Conservation (phyloP, 345 rosid genomes). For the Rubroshorea leprosula region DNA sequence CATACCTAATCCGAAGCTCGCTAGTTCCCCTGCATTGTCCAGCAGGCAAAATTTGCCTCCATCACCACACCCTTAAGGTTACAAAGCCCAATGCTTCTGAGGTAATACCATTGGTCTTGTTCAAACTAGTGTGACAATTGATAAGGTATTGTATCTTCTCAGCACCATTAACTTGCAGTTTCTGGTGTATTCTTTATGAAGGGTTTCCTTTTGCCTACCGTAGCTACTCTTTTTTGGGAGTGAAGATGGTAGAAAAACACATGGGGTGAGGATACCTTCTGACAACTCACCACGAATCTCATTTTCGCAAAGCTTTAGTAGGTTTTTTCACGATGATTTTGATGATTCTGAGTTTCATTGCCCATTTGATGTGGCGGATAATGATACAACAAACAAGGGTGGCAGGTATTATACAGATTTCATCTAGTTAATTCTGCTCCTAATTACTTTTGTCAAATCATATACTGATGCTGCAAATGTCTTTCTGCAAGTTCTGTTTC, state of each 20-base stretch:
- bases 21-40: constrained; percentile 32
- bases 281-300: constrained; percentile 51
- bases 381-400: constrained; percentile 52
- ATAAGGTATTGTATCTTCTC: constrained; percentile 51
- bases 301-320: constrained; percentile 69
- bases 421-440: not conserved
- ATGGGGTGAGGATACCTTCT: constrained; percentile 45
- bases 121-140: constrained; percentile 39
- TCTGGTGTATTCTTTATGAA: constrained; percentile 6
- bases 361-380: constrained; percentile 74
- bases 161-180: not conserved
- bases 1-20: constrained; percentile 41
- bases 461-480: constrained; percentile 1
- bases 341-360: constrained; percentile 77
- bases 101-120: constrained; percentile 30
- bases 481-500: not conserved
- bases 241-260: constrained; percentile 43
- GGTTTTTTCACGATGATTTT: constrained; percentile 68
- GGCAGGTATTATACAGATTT: constrained; percentile 45
- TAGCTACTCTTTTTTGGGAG: constrained; percentile 46
- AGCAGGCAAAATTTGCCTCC: constrained; percentile 50
- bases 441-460: constrained; percentile 4
- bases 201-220: constrained; percentile 12
- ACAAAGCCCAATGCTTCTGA: constrained; percentile 34
- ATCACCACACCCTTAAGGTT: constrained; percentile 47